Evolutionary conservation across 805 yeast species (phyloP), one percentile per base, ranked within the genome.

Genomic region (Blastobotrys muscicola): DNA sequence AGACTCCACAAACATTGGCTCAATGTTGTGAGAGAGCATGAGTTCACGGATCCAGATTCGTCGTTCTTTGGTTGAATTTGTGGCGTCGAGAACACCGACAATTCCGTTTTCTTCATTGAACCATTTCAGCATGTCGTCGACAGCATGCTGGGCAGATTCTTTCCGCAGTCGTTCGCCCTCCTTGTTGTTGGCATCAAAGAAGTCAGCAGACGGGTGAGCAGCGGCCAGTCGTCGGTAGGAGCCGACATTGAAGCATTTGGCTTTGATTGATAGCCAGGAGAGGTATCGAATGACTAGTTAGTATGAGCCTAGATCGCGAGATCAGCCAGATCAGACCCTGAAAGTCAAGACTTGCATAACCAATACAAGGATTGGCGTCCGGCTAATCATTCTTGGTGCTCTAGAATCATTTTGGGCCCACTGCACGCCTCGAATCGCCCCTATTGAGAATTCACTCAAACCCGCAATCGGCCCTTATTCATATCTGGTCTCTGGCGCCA

Each of bases 81-180:
- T 86, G 20, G 96, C 97, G 64, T 92, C 98, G 45, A 90, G 69
- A 5, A 92, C 85, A 0, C 95, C 97, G 36, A 92, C 97, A 20
- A 81, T 82, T 11, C 95, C 95, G 46, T 77, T 71, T 43, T 82
- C 85, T 12, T 80, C 76, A 31, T 72, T 68, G 59, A 85, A 85
- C 97, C 97, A 92, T 38, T 73, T 65, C 73, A 87, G 72, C 82
- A 90, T 82, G 55, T 86, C 95, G 4, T 66, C 55, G 38, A 85
- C 71, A 2, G 97, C 95, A 35, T 65, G 64, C 33, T 75, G 71
- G 32, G 85, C 82, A 0, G 96, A 92, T 48, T 76, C 73, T 36
- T 70, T 69, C 44, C 96, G 70, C 45, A 76, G 70, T 43, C 72
- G 67, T 57, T 74, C 67, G 11, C 87, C 90, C 39, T 76, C 80